Conservation (phyloP, 176 grass and related monocot species). For the Luzula sylvatica region DNA sequence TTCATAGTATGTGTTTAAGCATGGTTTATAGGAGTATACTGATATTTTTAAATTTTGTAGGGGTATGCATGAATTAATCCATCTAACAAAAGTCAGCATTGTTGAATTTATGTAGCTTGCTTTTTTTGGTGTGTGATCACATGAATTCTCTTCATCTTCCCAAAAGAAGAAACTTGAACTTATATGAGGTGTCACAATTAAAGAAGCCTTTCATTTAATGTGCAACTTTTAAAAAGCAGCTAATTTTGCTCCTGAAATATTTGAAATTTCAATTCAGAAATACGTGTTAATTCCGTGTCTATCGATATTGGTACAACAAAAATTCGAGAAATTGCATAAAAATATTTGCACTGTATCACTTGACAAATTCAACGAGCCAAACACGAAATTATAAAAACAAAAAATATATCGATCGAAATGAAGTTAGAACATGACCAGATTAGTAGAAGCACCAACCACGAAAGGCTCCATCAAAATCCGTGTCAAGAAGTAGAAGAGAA, state of each 20-base stretch:
- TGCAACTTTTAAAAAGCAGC: neutral
- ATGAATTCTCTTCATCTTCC: constrained; percentile 21
- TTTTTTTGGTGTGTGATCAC: constrained; percentile 23
- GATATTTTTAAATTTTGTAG: neutral
- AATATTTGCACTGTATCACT: constrained; percentile 13
- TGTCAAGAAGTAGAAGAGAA: constrained; percentile 96
- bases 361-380: too few species aligned
- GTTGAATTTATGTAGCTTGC: constrained; percentile 12
- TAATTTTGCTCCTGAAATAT: neutral
- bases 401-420: constrained; percentile 2
- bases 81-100: constrained; percentile 21
- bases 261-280: too few species aligned
- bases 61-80: neutral
- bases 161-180: constrained; percentile 7
- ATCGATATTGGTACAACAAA: neutral
- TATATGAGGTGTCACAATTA: constrained; percentile 13
- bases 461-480: constrained; percentile 92
- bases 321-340: neutral
- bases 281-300: neutral
- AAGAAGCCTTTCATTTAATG: constrained; percentile 21
- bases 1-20: too few species aligned
- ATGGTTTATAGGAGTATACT: constrained; percentile 7
- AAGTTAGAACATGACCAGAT: constrained; percentile 91
- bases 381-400: neutral
- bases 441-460: constrained; percentile 60